These are phyloP conservation scores for Calocybe cyanea DNA, from an alignment of 768 basidiomycete species.

Conservation along the genomic window DNA sequence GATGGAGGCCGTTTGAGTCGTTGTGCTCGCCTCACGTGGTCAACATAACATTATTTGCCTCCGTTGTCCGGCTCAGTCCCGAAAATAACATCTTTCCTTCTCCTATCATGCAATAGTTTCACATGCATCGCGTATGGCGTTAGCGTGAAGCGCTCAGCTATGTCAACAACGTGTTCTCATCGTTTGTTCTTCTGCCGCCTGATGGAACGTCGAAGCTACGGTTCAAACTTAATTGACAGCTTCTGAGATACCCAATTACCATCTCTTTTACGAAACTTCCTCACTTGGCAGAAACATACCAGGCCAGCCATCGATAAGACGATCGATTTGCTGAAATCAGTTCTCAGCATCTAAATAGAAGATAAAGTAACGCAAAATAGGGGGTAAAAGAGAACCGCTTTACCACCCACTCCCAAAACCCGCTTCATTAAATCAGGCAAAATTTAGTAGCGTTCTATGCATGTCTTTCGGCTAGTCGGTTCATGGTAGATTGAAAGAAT, in stretches of 20 bases:
- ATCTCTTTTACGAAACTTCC: too few relatives aligned
- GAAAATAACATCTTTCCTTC: slow-evolving; percentile 2
- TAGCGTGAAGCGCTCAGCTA: background rate
- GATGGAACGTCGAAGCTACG: too few relatives aligned
- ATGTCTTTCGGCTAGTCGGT: background rate
- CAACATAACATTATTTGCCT: slow-evolving; percentile 23
- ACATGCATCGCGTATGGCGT: background rate
- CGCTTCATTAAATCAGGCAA: background rate
- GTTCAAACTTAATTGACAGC: too few relatives aligned
- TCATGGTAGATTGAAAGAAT: background rate
- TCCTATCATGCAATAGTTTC: background rate
- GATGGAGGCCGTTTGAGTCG: too few relatives aligned
- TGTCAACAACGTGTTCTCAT: slow-evolving; percentile 7
- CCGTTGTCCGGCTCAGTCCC: slow-evolving; percentile 11
- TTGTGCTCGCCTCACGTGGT: slow-evolving; percentile 24
- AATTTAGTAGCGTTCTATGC: background rate
- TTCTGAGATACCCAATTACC: too few relatives aligned
- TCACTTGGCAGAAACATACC: too few relatives aligned
- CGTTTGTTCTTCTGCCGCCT: background rate
- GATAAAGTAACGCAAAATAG: too few relatives aligned
- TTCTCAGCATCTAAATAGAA: too few relatives aligned
- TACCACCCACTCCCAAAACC: background rate
- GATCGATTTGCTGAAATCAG: too few relatives aligned
- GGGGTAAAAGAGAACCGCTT: too few relatives aligned
- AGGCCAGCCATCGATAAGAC: too few relatives aligned